phyloP scores from a whole-genome alignment of 805 yeast genomes.

The Ogataea pini region DNA sequence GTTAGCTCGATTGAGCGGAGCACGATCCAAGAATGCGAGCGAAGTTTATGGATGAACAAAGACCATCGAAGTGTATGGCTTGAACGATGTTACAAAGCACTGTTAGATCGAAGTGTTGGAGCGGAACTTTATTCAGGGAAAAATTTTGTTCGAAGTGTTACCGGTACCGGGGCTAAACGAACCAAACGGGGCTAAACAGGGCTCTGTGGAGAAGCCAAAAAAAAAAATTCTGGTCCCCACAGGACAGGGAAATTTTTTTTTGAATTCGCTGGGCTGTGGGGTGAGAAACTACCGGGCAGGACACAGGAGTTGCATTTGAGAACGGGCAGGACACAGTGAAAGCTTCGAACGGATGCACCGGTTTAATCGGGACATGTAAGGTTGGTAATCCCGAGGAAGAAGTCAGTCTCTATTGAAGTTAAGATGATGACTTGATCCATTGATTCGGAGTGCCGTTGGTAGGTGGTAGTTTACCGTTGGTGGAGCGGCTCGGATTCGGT shows the following conservation, averaged over 20 bases:
- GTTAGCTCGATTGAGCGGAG: constrained; percentile 41
- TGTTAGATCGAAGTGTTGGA: constrained; percentile 4
- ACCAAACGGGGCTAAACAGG: constrained; percentile 5
- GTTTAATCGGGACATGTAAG: background rate
- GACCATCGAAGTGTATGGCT: constrained; percentile 37
- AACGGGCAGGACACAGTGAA: background rate
- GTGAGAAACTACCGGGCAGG: background rate
- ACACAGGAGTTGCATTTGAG: background rate
- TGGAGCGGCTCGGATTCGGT: constrained; percentile 5
- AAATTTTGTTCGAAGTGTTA: background rate
- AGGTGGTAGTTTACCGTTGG: background rate
- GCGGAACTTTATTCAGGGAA: background rate
- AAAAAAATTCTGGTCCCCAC: background rate
- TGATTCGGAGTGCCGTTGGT: background rate
- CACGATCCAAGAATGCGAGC: constrained; percentile 43
- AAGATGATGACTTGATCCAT: no score
- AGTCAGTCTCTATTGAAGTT: no score
- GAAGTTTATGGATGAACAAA: constrained; percentile 47
- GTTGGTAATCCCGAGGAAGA: no score
- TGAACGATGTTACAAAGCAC: constrained; percentile 37
- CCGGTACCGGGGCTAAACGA: constrained; percentile 3
- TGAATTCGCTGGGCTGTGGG: background rate
- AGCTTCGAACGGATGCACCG: background rate
- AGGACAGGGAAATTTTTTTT: background rate
- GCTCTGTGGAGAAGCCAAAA: constrained; percentile 4